Conservation (phyloP, 768 basidiomycete species). For the Candolleomyces aberdarensis region DNA sequence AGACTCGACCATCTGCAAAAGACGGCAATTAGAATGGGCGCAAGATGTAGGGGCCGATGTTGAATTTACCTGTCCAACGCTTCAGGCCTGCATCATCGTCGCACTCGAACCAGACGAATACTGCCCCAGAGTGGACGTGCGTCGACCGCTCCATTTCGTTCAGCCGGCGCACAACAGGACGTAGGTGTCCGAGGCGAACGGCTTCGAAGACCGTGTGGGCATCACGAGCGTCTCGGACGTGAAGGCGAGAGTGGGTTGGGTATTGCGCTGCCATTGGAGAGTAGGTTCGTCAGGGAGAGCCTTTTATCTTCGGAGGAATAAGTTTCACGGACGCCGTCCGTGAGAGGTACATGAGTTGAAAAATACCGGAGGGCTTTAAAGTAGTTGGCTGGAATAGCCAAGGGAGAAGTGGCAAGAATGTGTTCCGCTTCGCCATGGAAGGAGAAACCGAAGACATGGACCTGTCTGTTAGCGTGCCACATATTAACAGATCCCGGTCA, state of each 20-base stretch:
- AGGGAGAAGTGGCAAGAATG: constrained; percentile 11
- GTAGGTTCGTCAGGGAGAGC: constrained; percentile 3
- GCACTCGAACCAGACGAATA: constrained; percentile 71
- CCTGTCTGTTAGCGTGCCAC: constrained; percentile 18
- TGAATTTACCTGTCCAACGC: constrained; percentile 55
- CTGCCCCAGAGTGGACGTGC: constrained; percentile 55
- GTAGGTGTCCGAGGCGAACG: constrained; percentile 52
- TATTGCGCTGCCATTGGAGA: not conserved
- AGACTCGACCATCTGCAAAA: constrained; percentile 54
- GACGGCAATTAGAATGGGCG: not conserved
- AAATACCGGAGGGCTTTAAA: constrained; percentile 14
- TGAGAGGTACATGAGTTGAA: constrained; percentile 14
- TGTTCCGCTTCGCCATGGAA: constrained; percentile 23
- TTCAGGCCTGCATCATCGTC: constrained; percentile 65
- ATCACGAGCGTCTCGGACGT: constrained; percentile 63
- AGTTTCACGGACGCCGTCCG: constrained; percentile 15
- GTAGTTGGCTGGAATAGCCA: constrained; percentile 3
- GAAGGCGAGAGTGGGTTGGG: constrained; percentile 59
- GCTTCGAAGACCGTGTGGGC: constrained; percentile 67
- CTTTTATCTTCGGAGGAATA: constrained; percentile 22
- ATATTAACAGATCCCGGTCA: constrained; percentile 24
- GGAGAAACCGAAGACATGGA: constrained; percentile 26
- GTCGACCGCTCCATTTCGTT: constrained; percentile 58
- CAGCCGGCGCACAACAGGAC: constrained; percentile 50
- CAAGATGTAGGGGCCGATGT: not conserved